phyloP scores from a whole-genome alignment of 1,284 basidiomycete genomes.

The Ustilago crameri region DNA sequence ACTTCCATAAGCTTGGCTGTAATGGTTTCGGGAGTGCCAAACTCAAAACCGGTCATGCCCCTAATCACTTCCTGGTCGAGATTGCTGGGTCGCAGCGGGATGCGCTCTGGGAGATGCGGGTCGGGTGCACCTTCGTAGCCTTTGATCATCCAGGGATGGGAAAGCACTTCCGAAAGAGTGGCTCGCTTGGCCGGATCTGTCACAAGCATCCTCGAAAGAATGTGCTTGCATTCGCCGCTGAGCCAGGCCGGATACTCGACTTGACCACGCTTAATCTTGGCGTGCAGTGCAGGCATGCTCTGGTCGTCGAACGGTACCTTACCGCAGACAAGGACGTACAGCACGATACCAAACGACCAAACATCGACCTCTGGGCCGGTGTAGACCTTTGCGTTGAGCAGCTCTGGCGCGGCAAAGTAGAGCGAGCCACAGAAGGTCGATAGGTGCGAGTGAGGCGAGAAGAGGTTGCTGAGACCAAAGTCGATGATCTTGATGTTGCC shows the following conservation, averaged over 20 bases:
- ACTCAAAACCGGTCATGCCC: slow-evolving; percentile 96
- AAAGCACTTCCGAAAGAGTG: slow-evolving; percentile 84
- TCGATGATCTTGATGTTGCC: slow-evolving; percentile 99
- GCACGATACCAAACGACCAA: slow-evolving; percentile 97
- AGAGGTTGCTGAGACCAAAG: slow-evolving; percentile 98
- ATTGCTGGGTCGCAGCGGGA: slow-evolving; percentile 86
- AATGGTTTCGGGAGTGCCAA: slow-evolving; percentile 88
- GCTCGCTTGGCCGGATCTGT: slow-evolving; percentile 89
- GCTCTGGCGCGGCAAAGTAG: slow-evolving; percentile 97
- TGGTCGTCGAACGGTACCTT: slow-evolving; percentile 99
- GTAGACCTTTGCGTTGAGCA: slow-evolving; percentile 95
- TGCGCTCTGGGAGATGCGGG: slow-evolving; percentile 84
- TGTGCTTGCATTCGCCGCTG: slow-evolving; percentile 91
- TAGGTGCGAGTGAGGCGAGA: slow-evolving; percentile 83
- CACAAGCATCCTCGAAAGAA: slow-evolving; percentile 94
- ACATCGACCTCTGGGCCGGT: slow-evolving; percentile 98
- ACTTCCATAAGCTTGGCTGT: slow-evolving; percentile 79
- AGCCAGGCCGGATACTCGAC: slow-evolving; percentile 98
- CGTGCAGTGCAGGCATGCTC: slow-evolving; percentile 97
- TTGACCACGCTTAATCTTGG: slow-evolving; percentile 96
- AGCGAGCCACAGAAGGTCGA: slow-evolving; percentile 96
- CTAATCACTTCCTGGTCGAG: slow-evolving; percentile 86
- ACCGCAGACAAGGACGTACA: slow-evolving; percentile 96
- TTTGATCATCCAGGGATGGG: slow-evolving; percentile 93
- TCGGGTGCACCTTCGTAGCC: slow-evolving; percentile 84